Conservation (phyloP, 148 eudicot genomes). For the Euryodendron excelsum region DNA sequence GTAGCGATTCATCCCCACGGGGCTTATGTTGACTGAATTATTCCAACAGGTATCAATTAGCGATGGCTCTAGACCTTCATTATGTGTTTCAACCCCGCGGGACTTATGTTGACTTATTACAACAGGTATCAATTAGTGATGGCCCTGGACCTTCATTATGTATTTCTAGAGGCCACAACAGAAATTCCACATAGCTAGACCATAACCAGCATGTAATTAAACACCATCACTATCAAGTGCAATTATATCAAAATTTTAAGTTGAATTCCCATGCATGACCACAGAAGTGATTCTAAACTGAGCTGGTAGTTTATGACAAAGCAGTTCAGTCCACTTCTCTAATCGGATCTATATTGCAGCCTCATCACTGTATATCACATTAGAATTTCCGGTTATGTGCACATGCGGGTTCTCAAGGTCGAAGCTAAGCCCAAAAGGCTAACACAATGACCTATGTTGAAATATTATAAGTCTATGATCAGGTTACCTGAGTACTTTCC, state of each 20-base stretch:
- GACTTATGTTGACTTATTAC: too few species aligned
- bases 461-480: background rate
- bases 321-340: background rate
- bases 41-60: background rate
- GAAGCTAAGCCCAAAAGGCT: background rate
- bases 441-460: too few species aligned
- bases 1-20: background rate
- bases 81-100: background rate
- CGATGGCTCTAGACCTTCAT: background rate
- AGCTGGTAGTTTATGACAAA: background rate
- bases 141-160: background rate
- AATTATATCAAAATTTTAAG: background rate
- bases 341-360: background rate
- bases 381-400: background rate
- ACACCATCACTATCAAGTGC: background rate
- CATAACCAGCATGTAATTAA: background rate
- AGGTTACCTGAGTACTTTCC: too few species aligned
- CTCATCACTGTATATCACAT: background rate
- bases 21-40: background rate
- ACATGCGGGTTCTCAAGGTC: background rate
- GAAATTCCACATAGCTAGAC: background rate
- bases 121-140: background rate
- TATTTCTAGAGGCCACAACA: conserved; percentile 3
- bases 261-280: background rate
- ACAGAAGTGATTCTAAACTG: background rate